Evolutionary conservation across 306 rosid genomes (phyloP), one percentile per base, ranked within the genome.

Genomic region (Casuarina glauca): DNA sequence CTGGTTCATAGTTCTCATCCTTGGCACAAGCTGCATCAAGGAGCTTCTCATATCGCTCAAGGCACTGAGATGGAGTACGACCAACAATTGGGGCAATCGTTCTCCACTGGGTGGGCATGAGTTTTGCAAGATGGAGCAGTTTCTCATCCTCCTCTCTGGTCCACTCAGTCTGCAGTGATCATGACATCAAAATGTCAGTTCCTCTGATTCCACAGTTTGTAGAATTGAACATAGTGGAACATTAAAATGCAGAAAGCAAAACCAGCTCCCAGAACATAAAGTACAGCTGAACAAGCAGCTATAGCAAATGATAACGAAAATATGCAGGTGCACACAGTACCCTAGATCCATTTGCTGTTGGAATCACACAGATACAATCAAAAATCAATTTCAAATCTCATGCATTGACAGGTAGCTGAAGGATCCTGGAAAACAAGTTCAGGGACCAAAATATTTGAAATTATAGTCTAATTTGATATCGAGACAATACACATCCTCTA

Each of bases 61-160:
- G 94, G 78, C 98, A 94, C 74, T 94, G 98, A 4, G 97, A 90
- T 26, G 98, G 96, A 19, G 98, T 94, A 43, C 97, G 96, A 32
- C 98, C 98, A 44, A 94, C 96, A 41, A 94, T 94, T 3, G 97
- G 96, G 49, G 98, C 98, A 82, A 94, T 94, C 2, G 98, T 91
- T 79, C 98, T 90, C 98, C 98, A 94, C 69, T 94, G 97, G 0
- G 97, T 94, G 64, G 98, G 98, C 98, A 94, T 94, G 69, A 94
- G 98, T 89, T 94, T 94, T 9, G 96, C 98, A 80, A 94, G 97
- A 86, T 94, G 97, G 60, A 94, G 97, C 35, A 91, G 85, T 42
- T 91, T 94, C 85, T 94, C 97, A 89, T 94, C 98, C 81, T 94
- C 98, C 83, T 94, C 98, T 78, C 98, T 82, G 4, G 97, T 94